A percentile compares a stretch with the other conserved stretches of the same genome.
These are phyloP conservation scores for Pseudogymnoascus sp. DNA, from an alignment of 2,329 filamentous ascomycete species.

Conservation along the genomic window DNA sequence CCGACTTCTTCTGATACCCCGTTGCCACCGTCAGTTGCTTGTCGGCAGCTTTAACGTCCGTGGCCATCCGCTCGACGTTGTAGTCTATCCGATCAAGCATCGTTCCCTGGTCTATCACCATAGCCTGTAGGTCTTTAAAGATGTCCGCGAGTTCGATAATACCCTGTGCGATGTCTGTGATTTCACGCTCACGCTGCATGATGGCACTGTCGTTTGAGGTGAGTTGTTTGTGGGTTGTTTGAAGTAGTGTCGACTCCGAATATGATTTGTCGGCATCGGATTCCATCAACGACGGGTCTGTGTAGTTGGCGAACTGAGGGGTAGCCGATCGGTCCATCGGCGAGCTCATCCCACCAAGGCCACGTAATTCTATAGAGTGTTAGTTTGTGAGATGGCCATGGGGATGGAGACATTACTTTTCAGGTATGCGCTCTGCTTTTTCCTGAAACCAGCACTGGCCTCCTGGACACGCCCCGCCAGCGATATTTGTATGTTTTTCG, in stretches of 20 bases:
- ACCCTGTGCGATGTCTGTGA: constrained; percentile 94
- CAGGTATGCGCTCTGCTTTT: constrained; percentile 94
- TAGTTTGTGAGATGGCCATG: constrained; percentile 12
- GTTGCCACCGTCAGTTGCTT: constrained; percentile 86
- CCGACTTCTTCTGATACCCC: constrained; percentile 79
- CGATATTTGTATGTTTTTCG: constrained; percentile 88
- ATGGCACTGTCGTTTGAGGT: constrained; percentile 78
- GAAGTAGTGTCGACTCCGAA: constrained; percentile 80
- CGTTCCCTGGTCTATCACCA: constrained; percentile 90
- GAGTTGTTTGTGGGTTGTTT: constrained; percentile 42
- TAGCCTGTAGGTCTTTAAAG: constrained; percentile 89
- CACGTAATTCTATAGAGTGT: constrained; percentile 58
- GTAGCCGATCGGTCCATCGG: constrained; percentile 49
- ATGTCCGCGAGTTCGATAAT: constrained; percentile 97
- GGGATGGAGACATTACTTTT: constrained; percentile 57
- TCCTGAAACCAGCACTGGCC: constrained; percentile 83
- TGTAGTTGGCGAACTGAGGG: constrained; percentile 51
- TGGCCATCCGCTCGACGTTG: constrained; percentile 93
- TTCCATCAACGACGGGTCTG: constrained; percentile 82
- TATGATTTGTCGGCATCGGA: constrained; percentile 90
- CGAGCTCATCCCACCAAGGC: constrained; percentile 55
- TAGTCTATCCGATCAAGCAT: constrained; percentile 95
- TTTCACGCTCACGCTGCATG: constrained; percentile 87
- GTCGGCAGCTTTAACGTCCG: constrained; percentile 85
- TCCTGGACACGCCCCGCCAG: constrained; percentile 85